Evolutionary conservation across 176 grass and related monocot species (phyloP).

Genomic region (Carex pumila): DNA sequence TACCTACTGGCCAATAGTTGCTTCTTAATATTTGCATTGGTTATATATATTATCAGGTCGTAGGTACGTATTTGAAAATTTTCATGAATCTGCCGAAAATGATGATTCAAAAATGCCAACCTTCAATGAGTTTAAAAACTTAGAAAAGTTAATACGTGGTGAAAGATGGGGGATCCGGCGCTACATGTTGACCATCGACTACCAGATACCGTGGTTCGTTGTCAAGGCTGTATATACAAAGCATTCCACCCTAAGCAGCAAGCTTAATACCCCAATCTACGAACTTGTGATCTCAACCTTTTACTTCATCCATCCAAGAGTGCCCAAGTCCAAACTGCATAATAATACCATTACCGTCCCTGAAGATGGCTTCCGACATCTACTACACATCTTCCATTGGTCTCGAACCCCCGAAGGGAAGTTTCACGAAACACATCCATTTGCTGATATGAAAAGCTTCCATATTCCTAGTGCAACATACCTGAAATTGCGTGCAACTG

Average conservation of each 20-base stretch:
- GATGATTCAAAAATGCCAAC: too few species aligned
- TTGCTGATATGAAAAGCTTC: fast-evolving
- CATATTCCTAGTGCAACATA: not conserved
- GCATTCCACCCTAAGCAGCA: not conserved
- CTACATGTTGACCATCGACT: too few species aligned
- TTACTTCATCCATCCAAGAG: fast-evolving
- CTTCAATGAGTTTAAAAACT: too few species aligned
- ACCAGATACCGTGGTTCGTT: not conserved
- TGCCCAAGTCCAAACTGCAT: too few species aligned
- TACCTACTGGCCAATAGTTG: not conserved
- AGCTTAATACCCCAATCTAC: not conserved
- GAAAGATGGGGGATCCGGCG: too few species aligned
- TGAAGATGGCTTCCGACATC: too few species aligned
- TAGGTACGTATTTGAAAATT: too few species aligned
- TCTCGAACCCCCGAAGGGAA: not conserved
- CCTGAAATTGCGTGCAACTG: not conserved
- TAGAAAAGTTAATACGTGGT: too few species aligned
- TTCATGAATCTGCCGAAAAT: not conserved
- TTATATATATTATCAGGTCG: too few species aligned
- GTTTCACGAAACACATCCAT: fast-evolving
- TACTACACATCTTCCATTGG: too few species aligned
- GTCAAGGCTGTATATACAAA: not conserved
- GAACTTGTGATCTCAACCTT: not conserved
- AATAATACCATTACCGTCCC: too few species aligned
- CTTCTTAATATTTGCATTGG: not conserved